These are phyloP conservation scores for Fraxinus greggii DNA, from an alignment of 305 asterid species.

Conservation along the genomic window DNA sequence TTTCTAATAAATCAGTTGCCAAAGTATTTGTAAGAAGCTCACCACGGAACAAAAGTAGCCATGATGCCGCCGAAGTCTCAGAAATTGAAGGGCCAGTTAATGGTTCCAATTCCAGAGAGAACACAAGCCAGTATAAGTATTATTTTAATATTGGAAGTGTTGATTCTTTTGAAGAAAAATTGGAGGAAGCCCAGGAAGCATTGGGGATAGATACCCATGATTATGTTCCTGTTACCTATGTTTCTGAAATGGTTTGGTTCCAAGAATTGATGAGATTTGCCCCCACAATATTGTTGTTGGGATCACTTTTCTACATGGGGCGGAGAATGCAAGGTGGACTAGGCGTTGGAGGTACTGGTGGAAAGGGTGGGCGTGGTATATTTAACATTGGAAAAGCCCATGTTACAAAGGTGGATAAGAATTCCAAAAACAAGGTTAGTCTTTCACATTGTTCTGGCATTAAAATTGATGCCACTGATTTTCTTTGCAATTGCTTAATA, in stretches of 20 bases:
- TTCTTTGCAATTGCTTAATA: background rate
- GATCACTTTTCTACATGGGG: slow-evolving; percentile 53
- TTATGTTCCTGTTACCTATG: slow-evolving; percentile 70
- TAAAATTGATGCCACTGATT: background rate
- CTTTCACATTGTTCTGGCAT: slow-evolving; percentile 4
- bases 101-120: slow-evolving; percentile 27
- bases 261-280: slow-evolving; percentile 64
- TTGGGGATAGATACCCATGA: slow-evolving; percentile 77
- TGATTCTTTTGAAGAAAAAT: slow-evolving; percentile 81
- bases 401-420: slow-evolving; percentile 77
- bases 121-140: slow-evolving; percentile 52
- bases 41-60: slow-evolving; percentile 35
- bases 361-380: slow-evolving; percentile 70
- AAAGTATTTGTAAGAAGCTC: slow-evolving; percentile 68
- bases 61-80: slow-evolving; percentile 35
- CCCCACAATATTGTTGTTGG: slow-evolving; percentile 65
- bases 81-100: slow-evolving; percentile 37
- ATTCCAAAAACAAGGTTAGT: slow-evolving; percentile 76
- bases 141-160: slow-evolving; percentile 86
- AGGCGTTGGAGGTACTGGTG: slow-evolving; percentile 74
- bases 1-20: slow-evolving; percentile 73
- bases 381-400: slow-evolving; percentile 84
- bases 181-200: slow-evolving; percentile 87
- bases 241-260: slow-evolving; percentile 60
- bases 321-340: slow-evolving; percentile 75